A percentile compares a stretch with the other conserved stretches of the same genome.
Conservation (phyloP, 176 grass and related monocot species). For the Triticum timopheevii region DNA sequence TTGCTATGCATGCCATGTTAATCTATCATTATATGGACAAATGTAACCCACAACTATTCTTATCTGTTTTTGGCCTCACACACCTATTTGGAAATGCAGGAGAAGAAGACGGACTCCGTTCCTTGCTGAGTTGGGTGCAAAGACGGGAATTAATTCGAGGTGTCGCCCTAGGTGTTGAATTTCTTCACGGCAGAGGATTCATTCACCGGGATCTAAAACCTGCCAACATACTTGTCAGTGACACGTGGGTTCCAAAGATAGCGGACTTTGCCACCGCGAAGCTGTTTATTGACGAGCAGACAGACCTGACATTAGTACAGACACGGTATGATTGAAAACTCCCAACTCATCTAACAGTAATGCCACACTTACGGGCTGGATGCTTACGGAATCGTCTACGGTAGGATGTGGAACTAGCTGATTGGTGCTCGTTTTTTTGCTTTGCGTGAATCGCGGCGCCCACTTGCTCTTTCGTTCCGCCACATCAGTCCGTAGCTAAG, state of each 20-base stretch:
- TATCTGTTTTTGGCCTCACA: too few species aligned
- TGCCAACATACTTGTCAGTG: neutral
- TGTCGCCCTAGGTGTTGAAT: neutral
- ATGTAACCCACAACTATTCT: neutral
- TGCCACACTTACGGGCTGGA: too few species aligned
- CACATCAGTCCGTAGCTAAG: too few species aligned
- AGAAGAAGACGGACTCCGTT: neutral
- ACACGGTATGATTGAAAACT: too few species aligned
- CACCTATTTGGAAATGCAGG: neutral
- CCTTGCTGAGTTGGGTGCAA: neutral
- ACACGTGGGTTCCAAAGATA: neutral
- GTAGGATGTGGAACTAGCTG: too few species aligned
- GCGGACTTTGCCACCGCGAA: constrained; percentile 1
- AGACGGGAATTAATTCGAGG: neutral
- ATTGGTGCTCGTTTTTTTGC: too few species aligned
- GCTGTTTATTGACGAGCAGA: too few species aligned
- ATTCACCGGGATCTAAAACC: constrained; percentile 25
- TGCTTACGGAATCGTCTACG: too few species aligned
- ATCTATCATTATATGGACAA: neutral
- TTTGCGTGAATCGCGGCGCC: too few species aligned
- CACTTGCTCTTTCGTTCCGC: too few species aligned
- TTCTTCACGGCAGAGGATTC: neutral
- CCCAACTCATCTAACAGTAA: too few species aligned
- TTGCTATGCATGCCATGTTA: neutral
- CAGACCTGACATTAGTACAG: too few species aligned